These are phyloP conservation scores for Sporothrix schenckii DNA, from an alignment of 2,329 filamentous ascomycete species.

Conservation along the genomic window DNA sequence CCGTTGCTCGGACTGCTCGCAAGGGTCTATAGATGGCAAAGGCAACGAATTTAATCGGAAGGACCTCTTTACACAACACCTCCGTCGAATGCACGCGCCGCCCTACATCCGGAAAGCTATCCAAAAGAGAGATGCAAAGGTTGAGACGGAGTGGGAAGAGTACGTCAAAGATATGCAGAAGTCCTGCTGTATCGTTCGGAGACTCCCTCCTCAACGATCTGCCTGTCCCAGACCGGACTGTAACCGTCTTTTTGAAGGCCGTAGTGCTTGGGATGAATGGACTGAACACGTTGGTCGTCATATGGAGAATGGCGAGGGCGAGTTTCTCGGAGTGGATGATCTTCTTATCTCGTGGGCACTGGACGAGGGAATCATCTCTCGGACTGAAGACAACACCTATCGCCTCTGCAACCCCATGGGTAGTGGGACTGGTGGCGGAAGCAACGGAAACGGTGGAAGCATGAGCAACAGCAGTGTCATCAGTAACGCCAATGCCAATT, in stretches of 20 bases:
- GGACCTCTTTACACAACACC: slow-evolving; percentile 92
- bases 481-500: not conserved
- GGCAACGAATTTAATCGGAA: slow-evolving; percentile 86
- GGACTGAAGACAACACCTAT: slow-evolving; percentile 59
- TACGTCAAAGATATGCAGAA: slow-evolving; percentile 71
- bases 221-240: slow-evolving; percentile 75
- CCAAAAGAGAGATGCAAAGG: slow-evolving; percentile 60
- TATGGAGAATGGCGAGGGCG: slow-evolving; percentile 73
- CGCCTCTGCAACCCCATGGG: slow-evolving; percentile 53
- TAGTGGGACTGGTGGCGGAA: slow-evolving; percentile 31
- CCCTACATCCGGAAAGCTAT: slow-evolving; percentile 63
- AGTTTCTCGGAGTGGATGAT: slow-evolving; percentile 59
- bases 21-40: slow-evolving; percentile 57
- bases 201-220: slow-evolving; percentile 70
- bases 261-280: slow-evolving; percentile 81
- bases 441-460: not conserved
- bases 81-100: slow-evolving; percentile 88
- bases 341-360: slow-evolving; percentile 65
- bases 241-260: slow-evolving; percentile 68
- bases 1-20: slow-evolving; percentile 64
- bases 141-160: slow-evolving; percentile 65
- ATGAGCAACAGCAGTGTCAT: not conserved
- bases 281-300: slow-evolving; percentile 92
- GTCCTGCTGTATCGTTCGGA: slow-evolving; percentile 71
- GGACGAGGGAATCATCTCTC: slow-evolving; percentile 65